Conservation (phyloP, 2,329 filamentous ascomycete species). For the Parafenestella ontariensis region DNA sequence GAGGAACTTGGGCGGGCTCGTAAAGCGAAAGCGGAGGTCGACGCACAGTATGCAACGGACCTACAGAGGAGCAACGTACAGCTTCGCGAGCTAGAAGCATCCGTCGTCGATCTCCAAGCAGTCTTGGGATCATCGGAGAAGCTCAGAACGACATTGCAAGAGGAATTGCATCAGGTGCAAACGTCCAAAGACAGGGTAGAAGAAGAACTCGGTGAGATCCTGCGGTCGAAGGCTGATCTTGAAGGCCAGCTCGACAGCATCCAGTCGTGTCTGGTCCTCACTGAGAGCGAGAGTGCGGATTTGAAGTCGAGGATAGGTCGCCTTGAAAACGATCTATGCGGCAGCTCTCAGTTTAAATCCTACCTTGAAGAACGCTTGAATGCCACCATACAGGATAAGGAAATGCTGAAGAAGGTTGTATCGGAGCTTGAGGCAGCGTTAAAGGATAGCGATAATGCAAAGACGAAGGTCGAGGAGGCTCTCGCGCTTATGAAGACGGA, state of each 20-base stretch:
- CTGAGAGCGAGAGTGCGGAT: conserved; percentile 8
- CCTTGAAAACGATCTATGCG: conserved; percentile 13
- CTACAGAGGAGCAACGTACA: conserved; percentile 23
- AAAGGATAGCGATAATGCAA: conserved; percentile 6
- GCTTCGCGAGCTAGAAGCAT: conserved; percentile 31
- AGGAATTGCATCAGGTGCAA: conserved; percentile 21
- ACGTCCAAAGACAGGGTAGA: conserved; percentile 18
- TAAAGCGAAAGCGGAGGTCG: conserved; percentile 18
- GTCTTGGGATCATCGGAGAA: conserved; percentile 24
- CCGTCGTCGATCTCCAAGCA: conserved; percentile 24
- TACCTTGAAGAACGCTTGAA: conserved; percentile 15
- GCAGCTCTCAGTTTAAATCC: conserved; percentile 7
- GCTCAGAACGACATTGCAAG: conserved; percentile 17
- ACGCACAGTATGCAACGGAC: conserved; percentile 18
- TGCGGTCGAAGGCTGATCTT: conserved; percentile 13
- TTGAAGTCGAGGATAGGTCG: conserved; percentile 11
- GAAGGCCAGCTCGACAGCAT: conserved; percentile 14
- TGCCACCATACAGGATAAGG: conserved; percentile 13
- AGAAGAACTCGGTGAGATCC: conserved; percentile 10
- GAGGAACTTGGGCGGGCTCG: conserved; percentile 26
- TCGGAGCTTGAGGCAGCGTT: conserved; percentile 23
- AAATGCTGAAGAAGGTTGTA: conserved; percentile 12
- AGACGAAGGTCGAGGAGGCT: conserved; percentile 11
- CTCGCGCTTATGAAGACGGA: conserved; percentile 11
- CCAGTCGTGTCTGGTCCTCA: conserved; percentile 6